Percentiles rank a stretch among this genome's conserved stretches.
phyloP scores from a whole-genome alignment of 306 rosid species.

The Senna tora region DNA sequence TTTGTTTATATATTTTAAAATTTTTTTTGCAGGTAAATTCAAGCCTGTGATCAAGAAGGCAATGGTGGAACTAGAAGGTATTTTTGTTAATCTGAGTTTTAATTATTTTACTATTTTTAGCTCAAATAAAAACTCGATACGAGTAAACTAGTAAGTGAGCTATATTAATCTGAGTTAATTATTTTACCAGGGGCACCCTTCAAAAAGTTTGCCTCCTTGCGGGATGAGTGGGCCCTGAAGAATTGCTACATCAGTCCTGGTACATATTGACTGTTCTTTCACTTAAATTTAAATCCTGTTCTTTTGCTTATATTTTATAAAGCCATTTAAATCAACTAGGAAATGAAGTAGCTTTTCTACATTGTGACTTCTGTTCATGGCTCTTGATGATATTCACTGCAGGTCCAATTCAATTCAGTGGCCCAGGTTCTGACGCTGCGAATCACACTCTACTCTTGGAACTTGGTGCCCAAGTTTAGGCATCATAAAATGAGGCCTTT shows the following conservation, averaged over 20 bases:
- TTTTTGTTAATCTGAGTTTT: slow-evolving; percentile 1
- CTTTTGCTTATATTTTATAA: slow-evolving; percentile 1
- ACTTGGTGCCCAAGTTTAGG: slow-evolving; percentile 59
- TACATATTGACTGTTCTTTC: slow-evolving; percentile 33
- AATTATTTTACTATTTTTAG: not conserved
- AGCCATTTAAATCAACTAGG: slow-evolving; percentile 2
- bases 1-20: slow-evolving; percentile 22
- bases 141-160: slow-evolving; percentile 5
- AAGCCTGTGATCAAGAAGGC: slow-evolving; percentile 99
- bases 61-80: slow-evolving; percentile 99
- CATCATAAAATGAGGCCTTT: slow-evolving; percentile 12
- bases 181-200: slow-evolving; percentile 96
- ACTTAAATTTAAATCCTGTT: not conserved
- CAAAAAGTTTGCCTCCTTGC: slow-evolving; percentile 82
- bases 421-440: slow-evolving; percentile 73
- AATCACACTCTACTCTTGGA: slow-evolving; percentile 90
- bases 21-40: slow-evolving; percentile 73
- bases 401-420: slow-evolving; percentile 94
- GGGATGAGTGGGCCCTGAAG: slow-evolving; percentile 90
- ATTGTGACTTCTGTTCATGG: not conserved
- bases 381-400: slow-evolving; percentile 33
- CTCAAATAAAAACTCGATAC: not conserved
- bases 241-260: slow-evolving; percentile 95
- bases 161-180: too few relatives aligned
- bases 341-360: not conserved